phyloP scores from a whole-genome alignment of 2,329 filamentous ascomycete genomes.

The Cladosporium austrohemisphaericum region DNA sequence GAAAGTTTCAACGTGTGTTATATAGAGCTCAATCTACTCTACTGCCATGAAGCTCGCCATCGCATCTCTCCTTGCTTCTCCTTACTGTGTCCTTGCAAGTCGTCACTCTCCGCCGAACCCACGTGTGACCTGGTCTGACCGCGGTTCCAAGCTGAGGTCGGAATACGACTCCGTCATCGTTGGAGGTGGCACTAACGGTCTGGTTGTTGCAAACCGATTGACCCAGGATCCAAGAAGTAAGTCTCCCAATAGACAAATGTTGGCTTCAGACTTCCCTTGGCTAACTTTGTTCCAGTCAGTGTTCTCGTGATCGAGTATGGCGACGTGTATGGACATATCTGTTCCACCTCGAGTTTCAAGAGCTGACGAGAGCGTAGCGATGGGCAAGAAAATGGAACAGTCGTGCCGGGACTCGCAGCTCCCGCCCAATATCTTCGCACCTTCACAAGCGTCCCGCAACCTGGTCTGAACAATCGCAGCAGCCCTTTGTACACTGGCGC shows the following conservation, averaged over 20 bases:
- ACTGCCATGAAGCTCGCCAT: too few species aligned
- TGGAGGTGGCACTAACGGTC: conserved; percentile 29
- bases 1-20: too few species aligned
- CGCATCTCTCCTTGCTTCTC: too few species aligned
- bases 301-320: conserved; percentile 17
- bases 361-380: conserved; percentile 15
- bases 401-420: conserved; percentile 11
- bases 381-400: conserved; percentile 5
- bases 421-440: conserved; percentile 28
- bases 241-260: neutral
- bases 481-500: conserved; percentile 46
- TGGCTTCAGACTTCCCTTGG: neutral
- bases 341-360: neutral
- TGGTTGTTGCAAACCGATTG: conserved; percentile 30
- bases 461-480: conserved; percentile 37
- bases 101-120: too few species aligned
- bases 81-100: too few species aligned
- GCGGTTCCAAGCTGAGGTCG: too few species aligned
- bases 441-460: conserved; percentile 42
- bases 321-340: neutral
- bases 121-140: too few species aligned
- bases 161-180: conserved; percentile 30
- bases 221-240: conserved; percentile 25
- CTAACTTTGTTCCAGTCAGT: neutral
- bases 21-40: too few species aligned